These are phyloP conservation scores for Microsporum ferrugineum DNA, from an alignment of 2,329 filamentous ascomycete species.

Conservation along the genomic window DNA sequence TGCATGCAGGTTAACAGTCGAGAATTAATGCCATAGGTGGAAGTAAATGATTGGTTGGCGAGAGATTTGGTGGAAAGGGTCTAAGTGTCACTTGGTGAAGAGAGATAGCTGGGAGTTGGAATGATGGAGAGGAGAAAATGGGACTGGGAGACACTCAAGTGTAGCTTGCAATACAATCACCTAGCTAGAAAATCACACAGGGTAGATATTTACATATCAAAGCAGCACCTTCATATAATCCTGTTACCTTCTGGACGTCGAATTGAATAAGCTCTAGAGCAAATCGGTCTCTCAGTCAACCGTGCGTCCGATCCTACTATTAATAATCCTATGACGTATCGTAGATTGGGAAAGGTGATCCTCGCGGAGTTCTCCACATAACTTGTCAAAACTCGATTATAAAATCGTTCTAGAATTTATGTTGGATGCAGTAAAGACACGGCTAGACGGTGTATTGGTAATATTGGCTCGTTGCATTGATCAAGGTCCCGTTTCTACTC, in stretches of 20 bases:
- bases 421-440: neutral
- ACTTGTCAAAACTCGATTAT: neutral
- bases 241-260: neutral
- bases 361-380: neutral
- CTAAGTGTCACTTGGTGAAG: no score
- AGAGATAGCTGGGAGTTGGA: no score
- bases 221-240: neutral
- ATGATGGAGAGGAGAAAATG: no score
- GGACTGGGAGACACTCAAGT: no score
- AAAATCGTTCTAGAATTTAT: neutral
- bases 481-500: no score
- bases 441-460: neutral
- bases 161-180: no score
- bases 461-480: no score
- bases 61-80: no score
- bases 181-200: no score
- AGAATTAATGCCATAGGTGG: neutral
- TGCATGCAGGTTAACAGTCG: neutral
- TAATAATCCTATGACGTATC: conserved; percentile 1
- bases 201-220: no score
- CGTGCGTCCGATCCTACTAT: neutral
- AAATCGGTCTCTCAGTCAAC: neutral
- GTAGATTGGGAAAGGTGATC: neutral
- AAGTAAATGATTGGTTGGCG: no score
- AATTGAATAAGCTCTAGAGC: neutral